These are phyloP conservation scores for Fragaria nilgerrensis DNA, from an alignment of 306 rosid species.

Conservation along the genomic window DNA sequence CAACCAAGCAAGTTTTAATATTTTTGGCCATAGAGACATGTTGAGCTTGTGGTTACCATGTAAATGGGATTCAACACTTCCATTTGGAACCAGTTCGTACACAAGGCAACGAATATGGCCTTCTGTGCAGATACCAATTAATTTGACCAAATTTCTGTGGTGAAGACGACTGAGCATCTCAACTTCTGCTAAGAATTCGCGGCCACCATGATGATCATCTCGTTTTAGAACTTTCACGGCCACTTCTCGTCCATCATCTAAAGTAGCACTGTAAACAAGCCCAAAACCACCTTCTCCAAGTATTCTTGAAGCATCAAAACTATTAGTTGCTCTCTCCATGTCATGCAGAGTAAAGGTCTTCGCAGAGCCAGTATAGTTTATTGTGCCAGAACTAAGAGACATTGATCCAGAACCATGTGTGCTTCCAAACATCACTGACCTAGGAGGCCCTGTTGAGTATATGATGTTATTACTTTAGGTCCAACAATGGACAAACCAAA, in stretches of 20 bases:
- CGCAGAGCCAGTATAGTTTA: conserved; percentile 71
- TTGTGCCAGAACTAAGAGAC: conserved; percentile 47
- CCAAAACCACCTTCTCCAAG: conserved; percentile 99
- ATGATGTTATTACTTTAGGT: background rate
- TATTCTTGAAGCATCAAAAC: conserved; percentile 75
- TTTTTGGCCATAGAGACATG: conserved; percentile 3
- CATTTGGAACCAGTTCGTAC: conserved; percentile 93
- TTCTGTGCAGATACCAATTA: conserved; percentile 85
- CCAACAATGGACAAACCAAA: background rate
- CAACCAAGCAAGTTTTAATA: background rate
- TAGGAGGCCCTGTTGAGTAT: conserved; percentile 38
- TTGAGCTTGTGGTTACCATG: conserved; percentile 57
- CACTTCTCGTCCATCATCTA: conserved; percentile 80
- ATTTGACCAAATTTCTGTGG: conserved; percentile 87
- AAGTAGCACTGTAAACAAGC: conserved; percentile 67
- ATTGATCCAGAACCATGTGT: conserved; percentile 48
- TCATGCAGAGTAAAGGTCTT: conserved; percentile 71
- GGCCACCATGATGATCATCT: conserved; percentile 78
- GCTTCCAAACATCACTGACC: conserved; percentile 34
- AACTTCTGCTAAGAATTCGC: conserved; percentile 95
- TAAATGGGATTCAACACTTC: conserved; percentile 93
- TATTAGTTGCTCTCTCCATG: conserved; percentile 72
- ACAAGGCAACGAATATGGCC: conserved; percentile 80
- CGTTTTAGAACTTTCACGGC: conserved; percentile 95
- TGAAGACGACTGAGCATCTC: conserved; percentile 97